Evolutionary conservation across 208 protist genomes (phyloP).

Genomic region (Herpetomonas muscarum): DNA sequence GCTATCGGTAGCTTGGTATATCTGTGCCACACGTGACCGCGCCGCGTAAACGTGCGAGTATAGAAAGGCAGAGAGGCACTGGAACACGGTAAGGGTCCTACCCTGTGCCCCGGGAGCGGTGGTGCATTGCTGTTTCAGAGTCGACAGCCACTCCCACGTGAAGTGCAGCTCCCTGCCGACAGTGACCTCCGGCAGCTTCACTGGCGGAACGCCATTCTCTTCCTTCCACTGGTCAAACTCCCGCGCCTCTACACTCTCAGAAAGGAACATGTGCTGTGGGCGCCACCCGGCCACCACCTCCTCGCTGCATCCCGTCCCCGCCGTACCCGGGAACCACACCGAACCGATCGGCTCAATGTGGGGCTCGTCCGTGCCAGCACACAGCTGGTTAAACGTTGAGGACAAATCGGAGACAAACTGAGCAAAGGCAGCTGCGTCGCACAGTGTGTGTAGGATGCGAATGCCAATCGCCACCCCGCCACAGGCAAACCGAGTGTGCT

Average conservation of each 20-base stretch:
- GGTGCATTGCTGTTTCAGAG: conserved; percentile 11
- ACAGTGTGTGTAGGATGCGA: conserved; percentile 21
- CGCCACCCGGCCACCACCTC: too few relatives aligned
- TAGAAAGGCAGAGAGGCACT: conserved; percentile 16
- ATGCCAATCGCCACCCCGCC: conserved; percentile 19
- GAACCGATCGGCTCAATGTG: conserved; percentile 10
- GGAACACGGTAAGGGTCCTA: conserved; percentile 17
- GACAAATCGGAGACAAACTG: conserved; percentile 12
- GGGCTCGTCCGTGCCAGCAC: too few relatives aligned
- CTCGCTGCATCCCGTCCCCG: too few relatives aligned
- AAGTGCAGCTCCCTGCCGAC: conserved; percentile 9
- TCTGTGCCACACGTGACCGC: background rate
- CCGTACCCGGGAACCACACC: too few relatives aligned
- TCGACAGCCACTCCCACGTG: conserved; percentile 11
- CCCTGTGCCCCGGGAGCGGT: background rate
- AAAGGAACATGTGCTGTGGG: too few relatives aligned
- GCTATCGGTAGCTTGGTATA: background rate
- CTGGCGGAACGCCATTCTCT: too few relatives aligned
- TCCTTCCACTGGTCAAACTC: too few relatives aligned
- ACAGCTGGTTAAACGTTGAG: too few relatives aligned
- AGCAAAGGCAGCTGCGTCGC: conserved; percentile 20
- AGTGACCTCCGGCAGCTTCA: background rate
- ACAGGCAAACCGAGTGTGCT: conserved; percentile 32
- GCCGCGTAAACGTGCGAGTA: conserved; percentile 18
- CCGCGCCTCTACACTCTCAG: too few relatives aligned